phyloP scores from a whole-genome alignment of 352 stramenopile genomes.

The Pythium brachiatum region DNA sequence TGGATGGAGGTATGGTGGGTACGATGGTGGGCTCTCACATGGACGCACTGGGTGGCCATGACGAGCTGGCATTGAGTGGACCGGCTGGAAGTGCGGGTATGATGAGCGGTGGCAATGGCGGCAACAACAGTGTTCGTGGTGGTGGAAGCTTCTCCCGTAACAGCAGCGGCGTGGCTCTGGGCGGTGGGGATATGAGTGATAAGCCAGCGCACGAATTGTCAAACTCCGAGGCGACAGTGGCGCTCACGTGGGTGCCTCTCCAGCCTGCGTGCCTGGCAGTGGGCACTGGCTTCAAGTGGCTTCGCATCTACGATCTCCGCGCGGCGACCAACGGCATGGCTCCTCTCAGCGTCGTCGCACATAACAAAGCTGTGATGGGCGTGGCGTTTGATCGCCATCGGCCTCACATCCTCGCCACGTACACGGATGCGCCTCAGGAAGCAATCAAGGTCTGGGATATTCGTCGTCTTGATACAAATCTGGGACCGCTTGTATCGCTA shows the following conservation, averaged over 20 bases:
- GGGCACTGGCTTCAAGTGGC: slow-evolving; percentile 86
- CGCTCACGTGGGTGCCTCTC: slow-evolving; percentile 78
- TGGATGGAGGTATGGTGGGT: slow-evolving; percentile 5
- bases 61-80: slow-evolving; percentile 8
- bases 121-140: slow-evolving; percentile 8
- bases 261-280: slow-evolving; percentile 78
- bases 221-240: slow-evolving; percentile 82
- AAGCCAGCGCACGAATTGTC: slow-evolving; percentile 77
- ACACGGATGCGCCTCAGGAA: slow-evolving; percentile 78
- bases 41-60: slow-evolving; percentile 12
- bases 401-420: slow-evolving; percentile 79
- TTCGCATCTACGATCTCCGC: slow-evolving; percentile 81
- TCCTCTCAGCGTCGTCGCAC: slow-evolving; percentile 78
- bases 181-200: slow-evolving; percentile 32
- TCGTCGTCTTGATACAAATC: slow-evolving; percentile 65
- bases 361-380: slow-evolving; percentile 82
- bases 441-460: slow-evolving; percentile 88
- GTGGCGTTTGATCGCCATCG: slow-evolving; percentile 82
- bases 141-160: slow-evolving; percentile 3
- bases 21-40: slow-evolving; percentile 24
- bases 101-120: slow-evolving; percentile 3
- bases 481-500: slow-evolving; percentile 63
- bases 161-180: not conserved
- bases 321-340: slow-evolving; percentile 44
- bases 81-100: slow-evolving; percentile 1